phyloP scores from a whole-genome alignment of 441 rosid genomes.

The Syzygium syzygioides region DNA sequence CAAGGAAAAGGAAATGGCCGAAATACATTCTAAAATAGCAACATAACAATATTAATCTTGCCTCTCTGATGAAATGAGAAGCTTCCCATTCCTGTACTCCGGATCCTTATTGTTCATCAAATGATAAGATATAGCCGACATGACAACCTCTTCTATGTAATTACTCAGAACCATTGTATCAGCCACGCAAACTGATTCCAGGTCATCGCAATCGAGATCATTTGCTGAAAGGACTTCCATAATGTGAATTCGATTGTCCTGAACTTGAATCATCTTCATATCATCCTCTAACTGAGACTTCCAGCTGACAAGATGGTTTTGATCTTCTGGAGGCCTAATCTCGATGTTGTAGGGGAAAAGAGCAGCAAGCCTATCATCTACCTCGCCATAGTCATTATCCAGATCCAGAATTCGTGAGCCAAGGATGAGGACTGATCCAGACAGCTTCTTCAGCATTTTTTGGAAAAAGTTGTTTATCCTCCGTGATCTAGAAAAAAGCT shows the following conservation, averaged over 20 bases:
- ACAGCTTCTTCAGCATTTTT: constrained; percentile 64
- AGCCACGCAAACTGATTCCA: constrained; percentile 53
- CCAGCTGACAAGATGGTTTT: constrained; percentile 64
- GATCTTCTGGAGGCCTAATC: constrained; percentile 68
- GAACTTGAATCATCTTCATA: constrained; percentile 72
- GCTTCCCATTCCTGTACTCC: constrained; percentile 67
- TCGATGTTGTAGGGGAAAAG: constrained; percentile 70
- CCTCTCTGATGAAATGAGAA: constrained; percentile 64
- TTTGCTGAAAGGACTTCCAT: constrained; percentile 76
- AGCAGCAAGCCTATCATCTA: constrained; percentile 47
- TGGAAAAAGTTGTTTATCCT: constrained; percentile 65
- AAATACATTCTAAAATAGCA: neutral
- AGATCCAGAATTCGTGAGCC: constrained; percentile 55
- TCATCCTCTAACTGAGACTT: constrained; percentile 69
- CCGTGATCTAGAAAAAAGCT: constrained; percentile 56
- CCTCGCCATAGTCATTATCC: constrained; percentile 32
- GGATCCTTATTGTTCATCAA: constrained; percentile 61
- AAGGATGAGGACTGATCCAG: constrained; percentile 62
- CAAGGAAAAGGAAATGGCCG: neutral
- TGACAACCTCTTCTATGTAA: constrained; percentile 67
- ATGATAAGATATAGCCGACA: constrained; percentile 69
- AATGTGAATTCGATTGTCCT: constrained; percentile 71
- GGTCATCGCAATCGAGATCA: constrained; percentile 76
- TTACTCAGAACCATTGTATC: constrained; percentile 60
- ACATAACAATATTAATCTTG: constrained; percentile 7